Conservation (phyloP, 2,329 filamentous ascomycete species). For the Talaromyces sp. region DNA sequence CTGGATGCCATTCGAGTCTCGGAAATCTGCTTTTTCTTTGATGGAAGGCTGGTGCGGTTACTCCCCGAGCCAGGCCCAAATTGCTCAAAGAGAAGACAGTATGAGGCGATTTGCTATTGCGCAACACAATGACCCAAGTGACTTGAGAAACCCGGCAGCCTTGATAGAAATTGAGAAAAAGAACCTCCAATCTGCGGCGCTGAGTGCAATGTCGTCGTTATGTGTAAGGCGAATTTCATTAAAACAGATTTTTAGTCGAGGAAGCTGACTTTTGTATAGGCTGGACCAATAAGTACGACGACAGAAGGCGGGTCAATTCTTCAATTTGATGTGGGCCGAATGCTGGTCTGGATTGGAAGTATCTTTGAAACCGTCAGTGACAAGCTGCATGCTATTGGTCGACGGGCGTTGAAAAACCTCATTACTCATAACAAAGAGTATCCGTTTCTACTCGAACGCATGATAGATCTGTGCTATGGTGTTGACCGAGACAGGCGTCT, state of each 20-base stretch:
- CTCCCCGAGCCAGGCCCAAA: slow-evolving; percentile 81
- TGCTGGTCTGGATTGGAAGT: slow-evolving; percentile 91
- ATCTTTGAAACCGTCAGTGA: slow-evolving; percentile 93
- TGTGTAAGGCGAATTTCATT: slow-evolving; percentile 58
- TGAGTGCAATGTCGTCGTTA: slow-evolving; percentile 92
- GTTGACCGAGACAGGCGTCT: slow-evolving; percentile 50
- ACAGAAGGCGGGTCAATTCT: slow-evolving; percentile 84
- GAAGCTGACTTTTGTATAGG: slow-evolving; percentile 27
- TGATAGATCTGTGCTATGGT: slow-evolving; percentile 85
- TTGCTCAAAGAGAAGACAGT: slow-evolving; percentile 75
- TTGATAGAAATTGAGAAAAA: slow-evolving; percentile 97
- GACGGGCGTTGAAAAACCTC: slow-evolving; percentile 81
- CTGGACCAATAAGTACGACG: slow-evolving; percentile 74
- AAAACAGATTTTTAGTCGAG: background rate
- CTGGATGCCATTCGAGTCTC: slow-evolving; percentile 96
- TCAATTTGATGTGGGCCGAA: slow-evolving; percentile 86
- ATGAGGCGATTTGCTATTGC: slow-evolving; percentile 84
- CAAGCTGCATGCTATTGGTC: slow-evolving; percentile 84
- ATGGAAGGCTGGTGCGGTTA: slow-evolving; percentile 99
- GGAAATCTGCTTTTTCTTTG: slow-evolving; percentile 89
- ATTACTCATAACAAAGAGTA: slow-evolving; percentile 88
- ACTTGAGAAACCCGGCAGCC: slow-evolving; percentile 74
- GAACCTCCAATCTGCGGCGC: slow-evolving; percentile 80
- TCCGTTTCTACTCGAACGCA: slow-evolving; percentile 79
- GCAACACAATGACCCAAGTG: slow-evolving; percentile 67